Evolutionary conservation across 495 filamentous ascomycete species (phyloP).

Genomic region (Tuber indicum): DNA sequence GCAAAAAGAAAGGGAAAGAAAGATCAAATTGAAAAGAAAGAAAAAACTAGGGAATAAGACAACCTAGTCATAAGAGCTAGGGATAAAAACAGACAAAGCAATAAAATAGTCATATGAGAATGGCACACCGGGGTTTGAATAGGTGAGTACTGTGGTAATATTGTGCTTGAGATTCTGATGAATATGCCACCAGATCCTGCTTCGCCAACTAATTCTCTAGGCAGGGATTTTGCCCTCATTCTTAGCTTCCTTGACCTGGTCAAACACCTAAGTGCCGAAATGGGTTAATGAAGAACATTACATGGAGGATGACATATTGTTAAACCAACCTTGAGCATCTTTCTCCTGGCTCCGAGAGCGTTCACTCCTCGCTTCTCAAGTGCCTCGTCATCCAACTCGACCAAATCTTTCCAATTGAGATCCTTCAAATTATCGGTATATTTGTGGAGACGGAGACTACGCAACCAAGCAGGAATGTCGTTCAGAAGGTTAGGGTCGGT

Average conservation of each 20-base stretch:
- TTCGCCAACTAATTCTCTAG: slow-evolving; percentile 1
- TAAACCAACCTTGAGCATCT: slow-evolving; percentile 84
- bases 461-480: slow-evolving; percentile 93
- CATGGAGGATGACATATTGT: slow-evolving; percentile 1
- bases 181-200: not conserved
- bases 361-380: slow-evolving; percentile 92
- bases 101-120: not conserved
- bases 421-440: slow-evolving; percentile 98
- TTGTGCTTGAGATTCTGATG: not conserved
- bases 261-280: slow-evolving; percentile 60
- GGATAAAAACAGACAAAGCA: not conserved
- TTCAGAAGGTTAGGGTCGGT: slow-evolving; percentile 85
- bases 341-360: slow-evolving; percentile 86
- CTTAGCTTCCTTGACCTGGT: slow-evolving; percentile 74
- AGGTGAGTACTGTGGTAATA: not conserved
- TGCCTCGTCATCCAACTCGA: slow-evolving; percentile 88
- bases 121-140: not conserved
- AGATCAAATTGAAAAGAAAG: not conserved
- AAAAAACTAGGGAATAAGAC: not conserved
- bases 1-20: not conserved
- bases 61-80: not conserved
- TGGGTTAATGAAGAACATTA: not conserved
- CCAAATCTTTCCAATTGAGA: slow-evolving; percentile 88
- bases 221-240: slow-evolving; percentile 35
- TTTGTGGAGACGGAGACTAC: slow-evolving; percentile 92